Evolutionary conservation across 306 rosid genomes (phyloP), one percentile per base, ranked within the genome.

Genomic region (Acacia crassicarpa): DNA sequence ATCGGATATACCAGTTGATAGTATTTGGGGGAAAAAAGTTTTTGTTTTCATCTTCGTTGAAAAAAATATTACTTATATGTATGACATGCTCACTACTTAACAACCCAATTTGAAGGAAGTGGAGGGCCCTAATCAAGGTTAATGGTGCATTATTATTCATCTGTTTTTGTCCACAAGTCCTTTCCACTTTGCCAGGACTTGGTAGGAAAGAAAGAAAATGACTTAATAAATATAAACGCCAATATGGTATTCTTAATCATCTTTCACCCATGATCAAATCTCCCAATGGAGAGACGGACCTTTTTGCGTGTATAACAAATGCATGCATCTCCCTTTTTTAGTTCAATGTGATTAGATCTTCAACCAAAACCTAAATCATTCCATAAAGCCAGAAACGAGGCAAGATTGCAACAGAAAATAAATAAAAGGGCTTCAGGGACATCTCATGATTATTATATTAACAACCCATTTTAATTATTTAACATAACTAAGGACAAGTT

Each of bases 61-160:
- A 56, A 10, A 10, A 56, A 56, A 56, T 8, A 56, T 56, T n/a
- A 46, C 51, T 46, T 46, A 22, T 59, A 12, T 32, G 62, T 59
- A 12, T 32, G 62, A 8, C 25, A 41, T 46, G 45, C 67, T 67
- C 61, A 33, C 61, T 14, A 23, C n/a, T 56, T 54, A 43, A 54
- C 66, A 25, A 58, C 76, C 67, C 81, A 77, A 76, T 66, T 33
- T 27, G 46, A 25, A 7, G 58, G 75, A 46, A 71, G 84, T 83
- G 82, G 86, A 72, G 43, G 23, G 54, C 77, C 79, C 32, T 40
- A 81, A 85, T 46, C 17, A 10, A 40, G 11, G 53, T 41, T 32
- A 65, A 62, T 75, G 66, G 87, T 83, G 89, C 81, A 67, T 72
- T 79, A 85, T 80, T 72, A 77, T 83, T 83, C 87, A 73, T 67